Evolutionary conservation across 2,329 filamentous ascomycete genomes (phyloP).

Genomic region (Ciborinia camelliae): DNA sequence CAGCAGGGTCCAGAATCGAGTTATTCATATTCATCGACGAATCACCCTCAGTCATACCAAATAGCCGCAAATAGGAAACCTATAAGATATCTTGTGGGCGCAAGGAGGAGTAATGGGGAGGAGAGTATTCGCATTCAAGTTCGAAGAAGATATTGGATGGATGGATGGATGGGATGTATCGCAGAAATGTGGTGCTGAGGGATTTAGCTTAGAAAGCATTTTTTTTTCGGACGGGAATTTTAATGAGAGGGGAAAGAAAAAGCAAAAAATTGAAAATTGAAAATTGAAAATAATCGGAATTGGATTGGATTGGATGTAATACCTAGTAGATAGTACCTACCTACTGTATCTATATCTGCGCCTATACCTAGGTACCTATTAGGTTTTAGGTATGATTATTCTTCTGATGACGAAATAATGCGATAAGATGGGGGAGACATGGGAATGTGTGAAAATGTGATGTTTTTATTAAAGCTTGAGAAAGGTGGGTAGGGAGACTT

Average conservation of each 20-base stretch:
- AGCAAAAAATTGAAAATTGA: neutral
- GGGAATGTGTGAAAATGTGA: neutral
- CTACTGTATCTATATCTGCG: too few species aligned
- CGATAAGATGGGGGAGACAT: neutral
- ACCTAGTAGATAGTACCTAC: too few species aligned
- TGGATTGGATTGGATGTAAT: neutral
- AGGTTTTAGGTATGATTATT: too few species aligned
- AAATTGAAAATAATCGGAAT: neutral
- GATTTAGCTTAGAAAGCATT: constrained; percentile 5
- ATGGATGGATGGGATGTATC: neutral
- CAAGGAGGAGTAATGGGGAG: neutral
- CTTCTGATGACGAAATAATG: neutral
- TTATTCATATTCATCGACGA: constrained; percentile 27
- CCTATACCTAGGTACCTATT: too few species aligned
- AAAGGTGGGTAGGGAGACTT: neutral
- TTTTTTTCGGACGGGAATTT: neutral
- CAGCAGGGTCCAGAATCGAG: constrained; percentile 29
- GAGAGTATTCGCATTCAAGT: neutral
- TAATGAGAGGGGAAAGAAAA: neutral
- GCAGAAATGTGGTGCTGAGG: constrained; percentile 1
- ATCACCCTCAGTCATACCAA: constrained; percentile 28
- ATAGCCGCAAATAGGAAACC: too few species aligned
- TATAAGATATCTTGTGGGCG: too few species aligned
- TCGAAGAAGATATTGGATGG: neutral
- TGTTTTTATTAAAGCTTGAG: neutral